These are phyloP conservation scores for Ceratocystiopsis minuta DNA, from an alignment of 2,329 filamentous ascomycete genomes.

Conservation along the genomic window DNA sequence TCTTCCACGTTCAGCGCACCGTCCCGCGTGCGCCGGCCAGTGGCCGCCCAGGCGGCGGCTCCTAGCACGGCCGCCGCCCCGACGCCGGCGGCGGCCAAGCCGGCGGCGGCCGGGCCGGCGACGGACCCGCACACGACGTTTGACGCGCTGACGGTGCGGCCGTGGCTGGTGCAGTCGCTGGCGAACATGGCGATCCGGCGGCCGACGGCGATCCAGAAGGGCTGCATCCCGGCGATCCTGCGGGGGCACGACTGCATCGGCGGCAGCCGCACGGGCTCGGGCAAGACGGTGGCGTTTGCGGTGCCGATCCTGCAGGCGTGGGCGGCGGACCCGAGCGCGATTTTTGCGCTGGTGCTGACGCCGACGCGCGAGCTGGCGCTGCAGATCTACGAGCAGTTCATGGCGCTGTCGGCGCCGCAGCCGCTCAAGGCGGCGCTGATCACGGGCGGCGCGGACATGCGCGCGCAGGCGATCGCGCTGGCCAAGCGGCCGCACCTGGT, in stretches of 20 bases:
- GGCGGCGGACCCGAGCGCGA: constrained; percentile 79
- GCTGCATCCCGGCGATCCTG: constrained; percentile 82
- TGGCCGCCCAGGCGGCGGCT: constrained; percentile 1
- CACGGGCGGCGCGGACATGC: constrained; percentile 86
- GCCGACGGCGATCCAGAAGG: constrained; percentile 83
- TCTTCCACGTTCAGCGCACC: constrained; percentile 30
- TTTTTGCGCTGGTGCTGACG: constrained; percentile 78
- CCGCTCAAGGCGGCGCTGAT: constrained; percentile 77
- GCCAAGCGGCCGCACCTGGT: constrained; percentile 73
- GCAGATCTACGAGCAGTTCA: constrained; percentile 92
- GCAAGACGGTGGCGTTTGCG: constrained; percentile 92
- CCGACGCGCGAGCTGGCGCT: constrained; percentile 82
- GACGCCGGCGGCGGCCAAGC: constrained; percentile 1
- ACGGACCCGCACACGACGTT: constrained; percentile 47
- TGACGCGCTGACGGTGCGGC: constrained; percentile 51
- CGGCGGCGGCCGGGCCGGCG: constrained; percentile 26
- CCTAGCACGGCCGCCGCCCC: background rate
- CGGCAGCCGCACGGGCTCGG: constrained; percentile 83
- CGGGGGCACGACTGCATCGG: constrained; percentile 88
- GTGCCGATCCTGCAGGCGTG: constrained; percentile 88
- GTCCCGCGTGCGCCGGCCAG: constrained; percentile 29
- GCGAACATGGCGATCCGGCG: constrained; percentile 60
- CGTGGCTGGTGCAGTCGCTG: constrained; percentile 78
- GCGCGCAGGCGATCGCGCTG: constrained; percentile 70
- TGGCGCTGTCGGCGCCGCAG: constrained; percentile 76